Evolutionary conservation across 2,329 filamentous ascomycete genomes (phyloP), one percentile per base, ranked within the genome.

Genomic region (Pseudogymnoascus sp.): DNA sequence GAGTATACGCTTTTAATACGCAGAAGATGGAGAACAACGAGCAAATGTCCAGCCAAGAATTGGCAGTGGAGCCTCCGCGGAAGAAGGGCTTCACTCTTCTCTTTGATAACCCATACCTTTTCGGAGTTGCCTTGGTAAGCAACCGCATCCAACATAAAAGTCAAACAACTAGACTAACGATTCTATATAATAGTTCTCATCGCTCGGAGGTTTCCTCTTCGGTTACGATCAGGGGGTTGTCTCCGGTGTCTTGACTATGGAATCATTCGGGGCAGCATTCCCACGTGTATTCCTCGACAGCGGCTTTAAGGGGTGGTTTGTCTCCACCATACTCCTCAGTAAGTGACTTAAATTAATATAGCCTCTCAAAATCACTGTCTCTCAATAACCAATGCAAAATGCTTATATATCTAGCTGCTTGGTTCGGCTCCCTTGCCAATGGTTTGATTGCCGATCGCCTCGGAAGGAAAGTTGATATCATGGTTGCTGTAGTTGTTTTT

Each of bases 271-370:
- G 2, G 73, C 73, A 31, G 65, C 69, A 12, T 73, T 75, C 42
- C 77, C 76, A 4, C 65, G 72, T 6, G 72, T 80, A 13, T 77
- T 74, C 58, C 62, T 72, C 0, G 77, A 81, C 62, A 77, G 73
- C 63, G 68, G 74, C 9, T 79, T 79, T 70, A 79, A 81, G 64
- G 79, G 79, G 33, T 82, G 80, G 79, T 80, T 82, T 60, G 78
- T 81, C 1, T 80, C 80, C 5, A 78, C 76, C 1, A 69, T 82
- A 4, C 68, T 80, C 8, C 70, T 82, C 0, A 70, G 74, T 75
- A 65, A 61, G 70, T 67, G 21, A 29, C 31, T 31, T 52, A n/a
- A 15, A 12, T 10, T 40, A 13, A 8, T 18, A 2, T 42, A 15
- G 21, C 15, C n/a, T 3, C 21, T 29, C 40, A 45, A 27, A 13